A percentile compares a stretch with the other conserved stretches of the same genome.
Evolutionary conservation across 306 rosid species (phyloP).

Genomic region (cucumber (Cucumis sativus)): Cucumber_9930_V3 NC_026658.2:22576501-22577000

Average conservation of each 20-base stretch:
- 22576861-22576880: too few species aligned
- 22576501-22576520: background rate
- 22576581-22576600: background rate
- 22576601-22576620: constrained; percentile 50
- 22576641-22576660: constrained; percentile 64
- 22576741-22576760: background rate
- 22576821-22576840: too few species aligned
- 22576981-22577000: constrained; percentile 75
- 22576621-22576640: constrained; percentile 74
- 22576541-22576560: background rate
- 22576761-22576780: background rate
- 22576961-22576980: constrained; percentile 82
- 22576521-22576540: background rate
- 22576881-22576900: too few species aligned
- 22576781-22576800: too few species aligned
- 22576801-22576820: too few species aligned
- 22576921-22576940: constrained; percentile 17
- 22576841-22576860: too few species aligned
- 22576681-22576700: background rate
- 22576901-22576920: background rate
- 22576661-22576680: constrained; percentile 88
- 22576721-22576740: too few species aligned
- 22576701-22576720: too few species aligned
- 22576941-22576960: constrained; percentile 93
- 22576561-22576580: background rate